Evolutionary conservation across 768 basidiomycete species (phyloP).

Genomic region (Suillus variegatus): DNA sequence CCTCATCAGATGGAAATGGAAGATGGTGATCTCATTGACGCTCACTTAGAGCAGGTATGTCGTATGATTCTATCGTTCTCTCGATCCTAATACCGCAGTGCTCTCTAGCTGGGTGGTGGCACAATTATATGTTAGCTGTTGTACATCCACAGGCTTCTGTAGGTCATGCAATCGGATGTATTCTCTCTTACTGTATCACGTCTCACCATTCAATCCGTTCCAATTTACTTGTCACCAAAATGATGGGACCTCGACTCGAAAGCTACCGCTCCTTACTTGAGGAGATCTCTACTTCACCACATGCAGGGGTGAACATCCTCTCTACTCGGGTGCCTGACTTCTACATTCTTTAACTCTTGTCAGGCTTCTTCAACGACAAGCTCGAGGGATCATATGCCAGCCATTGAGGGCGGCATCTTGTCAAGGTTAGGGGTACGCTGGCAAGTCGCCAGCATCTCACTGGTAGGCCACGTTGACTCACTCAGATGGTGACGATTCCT

Average conservation of each 20-base stretch:
- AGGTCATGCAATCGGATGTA: not conserved
- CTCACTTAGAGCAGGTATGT: conserved; percentile 55
- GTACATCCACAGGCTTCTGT: not conserved
- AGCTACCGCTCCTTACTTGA: not conserved
- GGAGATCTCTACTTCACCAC: not conserved
- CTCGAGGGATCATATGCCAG: not conserved
- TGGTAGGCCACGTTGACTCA: not conserved
- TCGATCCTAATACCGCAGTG: not conserved
- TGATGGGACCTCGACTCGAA: not conserved
- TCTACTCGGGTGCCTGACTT: not conserved
- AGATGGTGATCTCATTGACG: conserved; percentile 65
- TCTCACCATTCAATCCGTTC: not conserved
- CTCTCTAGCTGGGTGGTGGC: conserved; percentile 25
- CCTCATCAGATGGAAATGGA: conserved; percentile 53
- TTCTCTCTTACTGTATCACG: not conserved
- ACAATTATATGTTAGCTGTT: not conserved
- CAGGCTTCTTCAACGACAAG: not conserved
- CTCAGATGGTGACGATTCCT: not conserved
- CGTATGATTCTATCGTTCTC: not conserved
- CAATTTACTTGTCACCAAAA: not conserved
- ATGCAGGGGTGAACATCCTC: not conserved
- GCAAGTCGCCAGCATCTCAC: not conserved
- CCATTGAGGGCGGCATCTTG: not conserved
- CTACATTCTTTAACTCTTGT: not conserved
- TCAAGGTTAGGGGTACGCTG: not conserved